Conservation (phyloP, 202 grass and related monocot genomes). For the Setaria italica region DNA sequence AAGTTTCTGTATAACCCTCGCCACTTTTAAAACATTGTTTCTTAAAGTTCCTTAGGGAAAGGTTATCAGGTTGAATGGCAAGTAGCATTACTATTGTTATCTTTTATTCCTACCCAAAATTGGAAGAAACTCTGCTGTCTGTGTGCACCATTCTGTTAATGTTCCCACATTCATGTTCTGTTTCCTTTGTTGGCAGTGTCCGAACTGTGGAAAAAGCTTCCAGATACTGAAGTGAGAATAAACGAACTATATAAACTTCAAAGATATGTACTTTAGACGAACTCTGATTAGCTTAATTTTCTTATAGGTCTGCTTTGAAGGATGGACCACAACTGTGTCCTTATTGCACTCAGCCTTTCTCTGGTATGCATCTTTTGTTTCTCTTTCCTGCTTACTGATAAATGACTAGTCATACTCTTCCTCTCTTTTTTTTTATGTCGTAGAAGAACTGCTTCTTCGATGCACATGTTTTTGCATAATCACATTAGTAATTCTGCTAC, state of each 20-base stretch:
- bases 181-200: constrained; percentile 61
- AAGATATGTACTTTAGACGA: constrained; percentile 7
- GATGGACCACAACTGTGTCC: constrained; percentile 76
- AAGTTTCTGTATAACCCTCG: background rate
- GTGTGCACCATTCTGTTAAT: background rate
- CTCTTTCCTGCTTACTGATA: background rate
- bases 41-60: background rate
- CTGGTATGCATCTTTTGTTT: constrained; percentile 48
- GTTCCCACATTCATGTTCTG: constrained; percentile 5
- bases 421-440: background rate
- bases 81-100: background rate
- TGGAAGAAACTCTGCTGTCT: background rate
- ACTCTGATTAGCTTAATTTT: constrained; percentile 29
- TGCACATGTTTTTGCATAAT: background rate
- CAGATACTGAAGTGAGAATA: constrained; percentile 71
- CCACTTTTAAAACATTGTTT: background rate
- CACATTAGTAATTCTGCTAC: background rate
- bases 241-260: background rate
- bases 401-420: background rate
- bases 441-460: constrained; percentile 6
- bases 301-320: constrained; percentile 70
- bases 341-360: constrained; percentile 83
- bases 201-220: constrained; percentile 77
- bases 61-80: background rate
- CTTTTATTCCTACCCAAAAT: constrained; percentile 12